Conservation (phyloP, 2,329 filamentous ascomycete genomes). For the Coniochaeta hoffmannii region DNA sequence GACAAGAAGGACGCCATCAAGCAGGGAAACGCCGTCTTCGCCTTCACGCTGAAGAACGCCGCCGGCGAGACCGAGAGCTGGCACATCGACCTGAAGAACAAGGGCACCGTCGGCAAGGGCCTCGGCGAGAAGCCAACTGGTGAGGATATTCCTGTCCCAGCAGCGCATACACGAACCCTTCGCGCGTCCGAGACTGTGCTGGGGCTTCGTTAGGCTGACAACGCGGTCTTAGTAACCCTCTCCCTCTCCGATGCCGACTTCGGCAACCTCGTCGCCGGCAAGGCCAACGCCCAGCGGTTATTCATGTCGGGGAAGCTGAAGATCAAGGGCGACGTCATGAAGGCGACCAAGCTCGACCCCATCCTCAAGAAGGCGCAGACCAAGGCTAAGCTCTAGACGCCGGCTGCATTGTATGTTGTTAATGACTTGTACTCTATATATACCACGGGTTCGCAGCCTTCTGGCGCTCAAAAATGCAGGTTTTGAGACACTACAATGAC, state of each 20-base stretch:
- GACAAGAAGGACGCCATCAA: conserved; percentile 82
- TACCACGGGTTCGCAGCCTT: background rate
- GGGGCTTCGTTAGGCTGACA: background rate
- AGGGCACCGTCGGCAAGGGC: conserved; percentile 74
- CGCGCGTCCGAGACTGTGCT: background rate
- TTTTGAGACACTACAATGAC: background rate
- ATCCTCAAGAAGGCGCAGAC: conserved; percentile 82
- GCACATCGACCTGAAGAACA: conserved; percentile 93
- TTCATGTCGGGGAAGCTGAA: conserved; percentile 99
- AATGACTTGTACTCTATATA: conserved; percentile 3
- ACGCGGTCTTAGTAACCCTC: conserved; percentile 63
- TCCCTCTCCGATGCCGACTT: conserved; percentile 82
- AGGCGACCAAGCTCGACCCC: conserved; percentile 93
- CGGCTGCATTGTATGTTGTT: background rate
- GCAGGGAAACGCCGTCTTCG: conserved; percentile 79
- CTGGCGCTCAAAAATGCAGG: background rate
- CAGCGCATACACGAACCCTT: too few relatives aligned
- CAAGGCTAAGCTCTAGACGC: conserved; percentile 70
- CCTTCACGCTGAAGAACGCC: conserved; percentile 86
- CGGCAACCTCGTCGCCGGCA: conserved; percentile 70
- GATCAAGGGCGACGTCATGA: conserved; percentile 98
- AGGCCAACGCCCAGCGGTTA: conserved; percentile 88
- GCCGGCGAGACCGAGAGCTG: conserved; percentile 75
- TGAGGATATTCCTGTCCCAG: conserved; percentile 30
- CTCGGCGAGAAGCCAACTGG: conserved; percentile 74